Evolutionary conservation across 371 early-diverging fungal genomes (phyloP), one percentile per base, ranked within the genome.

Genomic region (Batkoa obscura): DNA sequence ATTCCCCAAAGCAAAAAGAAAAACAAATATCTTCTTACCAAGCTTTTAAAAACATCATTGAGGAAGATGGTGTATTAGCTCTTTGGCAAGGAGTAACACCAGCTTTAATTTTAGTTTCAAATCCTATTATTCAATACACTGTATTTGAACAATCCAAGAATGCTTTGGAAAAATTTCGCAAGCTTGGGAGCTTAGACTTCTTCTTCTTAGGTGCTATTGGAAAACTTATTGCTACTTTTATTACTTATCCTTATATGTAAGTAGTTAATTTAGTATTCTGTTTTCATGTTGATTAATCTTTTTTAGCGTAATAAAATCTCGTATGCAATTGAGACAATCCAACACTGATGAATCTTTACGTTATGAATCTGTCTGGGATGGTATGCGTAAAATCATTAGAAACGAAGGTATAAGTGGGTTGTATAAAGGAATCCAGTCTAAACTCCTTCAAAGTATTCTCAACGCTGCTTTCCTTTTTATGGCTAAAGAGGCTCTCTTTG

Each of bases 91-190:
- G 95, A 52, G 73, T 87, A 13, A 68, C 80, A 39, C 94, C 94
- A 31, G 94, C 95, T 52, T 73, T 97, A 65, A 83, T 95, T 58
- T 76, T 97, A 62, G 97, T 97, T 58, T 83, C 84, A 70, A 97
- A 97, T 75, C 97, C 97, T 43, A 87, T 93, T 59, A 95, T 97
- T 64, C 95, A 97, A 72, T 95, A 90, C 71, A 90, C 94, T 4
- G 86, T 83, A 3, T 96, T 91, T 76, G 97, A 96, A 71, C 86
- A 87, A 71, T 60, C 89, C 62, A 89, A 88, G 79, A 76, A 73
- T 57, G 55, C 83, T 10, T 60, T 71, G 37, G 69, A 70, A 61
- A 47, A 58, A 37, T 77, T 75, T 64, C 65, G 65, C 17, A 55
- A 61, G 10, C 74, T 94, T 39, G 73, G 78, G 43, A 79, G 76